Conservation (phyloP, 2,329 filamentous ascomycete genomes). For the Exophiala viscosa region DNA sequence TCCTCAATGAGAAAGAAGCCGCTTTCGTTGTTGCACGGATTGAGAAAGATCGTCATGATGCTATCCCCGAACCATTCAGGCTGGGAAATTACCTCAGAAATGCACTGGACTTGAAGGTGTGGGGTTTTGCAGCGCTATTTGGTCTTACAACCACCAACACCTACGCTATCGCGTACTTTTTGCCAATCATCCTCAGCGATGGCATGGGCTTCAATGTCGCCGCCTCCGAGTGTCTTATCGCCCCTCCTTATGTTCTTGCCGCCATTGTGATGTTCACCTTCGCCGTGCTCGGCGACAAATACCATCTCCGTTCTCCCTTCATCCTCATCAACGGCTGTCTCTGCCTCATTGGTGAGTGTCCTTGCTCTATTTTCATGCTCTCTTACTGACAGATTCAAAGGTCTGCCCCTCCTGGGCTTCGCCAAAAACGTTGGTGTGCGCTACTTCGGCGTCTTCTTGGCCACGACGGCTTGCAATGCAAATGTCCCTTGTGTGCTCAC, state of each 20-base stretch:
- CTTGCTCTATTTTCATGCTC: not conserved
- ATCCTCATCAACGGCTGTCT: slow-evolving; percentile 58
- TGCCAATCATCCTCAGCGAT: slow-evolving; percentile 66
- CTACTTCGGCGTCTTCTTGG: slow-evolving; percentile 72
- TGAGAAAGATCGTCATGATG: slow-evolving; percentile 53
- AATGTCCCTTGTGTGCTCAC: slow-evolving; percentile 72
- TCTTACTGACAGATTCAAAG: slow-evolving; percentile 32
- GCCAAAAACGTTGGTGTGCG: slow-evolving; percentile 53
- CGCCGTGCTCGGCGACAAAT: slow-evolving; percentile 67
- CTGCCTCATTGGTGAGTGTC: slow-evolving; percentile 20
- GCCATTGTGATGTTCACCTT: slow-evolving; percentile 64
- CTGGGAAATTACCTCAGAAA: slow-evolving; percentile 47
- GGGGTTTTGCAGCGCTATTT: slow-evolving; percentile 54
- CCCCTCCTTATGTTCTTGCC: slow-evolving; percentile 65
- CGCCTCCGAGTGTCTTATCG: slow-evolving; percentile 66
- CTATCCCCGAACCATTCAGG: slow-evolving; percentile 47
- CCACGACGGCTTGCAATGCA: slow-evolving; percentile 71
- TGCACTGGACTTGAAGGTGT: slow-evolving; percentile 52
- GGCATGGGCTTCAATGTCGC: slow-evolving; percentile 64
- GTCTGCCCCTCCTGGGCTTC: slow-evolving; percentile 70
- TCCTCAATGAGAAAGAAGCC: slow-evolving; percentile 31
- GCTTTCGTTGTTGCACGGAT: slow-evolving; percentile 44
- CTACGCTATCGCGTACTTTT: slow-evolving; percentile 75
- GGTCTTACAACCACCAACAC: slow-evolving; percentile 61
- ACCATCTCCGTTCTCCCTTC: slow-evolving; percentile 67